A percentile compares a stretch with the other conserved stretches of the same genome.
These are phyloP conservation scores for Macrolepiota dolichaula DNA, from an alignment of 768 basidiomycete species.

Conservation along the genomic window DNA sequence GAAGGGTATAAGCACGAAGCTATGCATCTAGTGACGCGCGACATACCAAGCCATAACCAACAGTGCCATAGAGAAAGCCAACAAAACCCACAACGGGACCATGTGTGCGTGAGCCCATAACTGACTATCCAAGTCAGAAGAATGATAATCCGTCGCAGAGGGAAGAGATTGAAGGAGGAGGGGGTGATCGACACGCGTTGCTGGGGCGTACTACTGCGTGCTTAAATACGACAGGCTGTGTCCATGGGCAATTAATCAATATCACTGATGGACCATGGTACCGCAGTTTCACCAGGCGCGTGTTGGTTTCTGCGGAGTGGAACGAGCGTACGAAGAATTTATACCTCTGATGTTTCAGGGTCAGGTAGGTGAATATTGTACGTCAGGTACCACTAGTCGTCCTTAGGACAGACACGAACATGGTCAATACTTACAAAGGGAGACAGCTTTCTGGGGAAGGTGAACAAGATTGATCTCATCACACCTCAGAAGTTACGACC, in stretches of 20 bases:
- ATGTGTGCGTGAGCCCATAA: background rate
- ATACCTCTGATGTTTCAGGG: background rate
- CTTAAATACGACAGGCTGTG: conserved; percentile 7
- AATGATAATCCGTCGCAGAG: background rate
- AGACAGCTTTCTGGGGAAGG: background rate
- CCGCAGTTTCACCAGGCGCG: background rate
- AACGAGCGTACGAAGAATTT: background rate
- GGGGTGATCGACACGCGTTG: background rate
- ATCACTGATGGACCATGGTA: background rate
- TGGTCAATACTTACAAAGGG: background rate
- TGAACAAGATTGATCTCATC: background rate
- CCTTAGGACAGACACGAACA: background rate
- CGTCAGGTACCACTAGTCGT: background rate
- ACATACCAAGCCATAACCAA: conserved; percentile 11
- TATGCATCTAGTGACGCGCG: background rate
- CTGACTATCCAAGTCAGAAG: background rate
- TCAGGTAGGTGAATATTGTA: background rate
- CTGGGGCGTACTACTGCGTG: conserved; percentile 1
- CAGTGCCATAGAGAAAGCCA: conserved; percentile 6
- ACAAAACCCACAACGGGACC: background rate
- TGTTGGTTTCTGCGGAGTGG: background rate
- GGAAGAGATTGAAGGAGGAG: background rate
- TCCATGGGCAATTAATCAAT: conserved; percentile 2
- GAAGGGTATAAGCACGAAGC: background rate
- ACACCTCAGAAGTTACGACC: background rate